A percentile compares a stretch with the other conserved stretches of the same genome.
phyloP scores from a whole-genome alignment of 83 land plant species.

The Thuja plicata region DNA sequence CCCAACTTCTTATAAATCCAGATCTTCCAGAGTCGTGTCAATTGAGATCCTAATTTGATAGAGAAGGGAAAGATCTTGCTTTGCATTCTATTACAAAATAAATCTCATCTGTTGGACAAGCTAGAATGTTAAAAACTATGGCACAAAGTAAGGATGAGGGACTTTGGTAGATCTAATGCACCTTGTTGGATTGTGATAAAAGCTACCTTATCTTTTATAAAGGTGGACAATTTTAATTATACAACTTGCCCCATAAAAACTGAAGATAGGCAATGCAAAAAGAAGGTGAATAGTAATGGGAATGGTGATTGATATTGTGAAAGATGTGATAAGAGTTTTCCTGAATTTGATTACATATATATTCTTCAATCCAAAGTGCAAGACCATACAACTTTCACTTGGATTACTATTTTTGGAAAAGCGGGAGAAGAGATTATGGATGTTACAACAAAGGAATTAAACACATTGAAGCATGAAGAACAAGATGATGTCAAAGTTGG shows the following conservation, averaged over 20 bases:
- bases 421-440: too few relatives aligned
- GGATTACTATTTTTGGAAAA: too few relatives aligned
- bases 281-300: too few relatives aligned
- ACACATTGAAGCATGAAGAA: too few relatives aligned
- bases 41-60: conserved; percentile 81
- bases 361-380: too few relatives aligned
- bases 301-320: too few relatives aligned
- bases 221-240: conserved; percentile 86
- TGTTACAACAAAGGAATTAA: too few relatives aligned
- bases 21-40: conserved; percentile 57
- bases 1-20: conserved; percentile 76
- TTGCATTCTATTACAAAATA: conserved; percentile 78
- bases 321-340: too few relatives aligned
- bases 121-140: conserved; percentile 67
- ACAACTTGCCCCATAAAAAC: conserved; percentile 72
- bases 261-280: too few relatives aligned
- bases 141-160: conserved; percentile 87
- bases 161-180: conserved; percentile 83
- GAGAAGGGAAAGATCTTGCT: conserved; percentile 56
- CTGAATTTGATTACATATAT: too few relatives aligned
- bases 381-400: too few relatives aligned
- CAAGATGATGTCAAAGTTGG: too few relatives aligned
- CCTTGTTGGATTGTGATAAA: conserved; percentile 84
- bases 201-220: conserved; percentile 80
- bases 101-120: conserved; percentile 34